These are phyloP conservation scores for Metarhizium anisopliae DNA, from an alignment of 2,329 filamentous ascomycete species.

Conservation along the genomic window DNA sequence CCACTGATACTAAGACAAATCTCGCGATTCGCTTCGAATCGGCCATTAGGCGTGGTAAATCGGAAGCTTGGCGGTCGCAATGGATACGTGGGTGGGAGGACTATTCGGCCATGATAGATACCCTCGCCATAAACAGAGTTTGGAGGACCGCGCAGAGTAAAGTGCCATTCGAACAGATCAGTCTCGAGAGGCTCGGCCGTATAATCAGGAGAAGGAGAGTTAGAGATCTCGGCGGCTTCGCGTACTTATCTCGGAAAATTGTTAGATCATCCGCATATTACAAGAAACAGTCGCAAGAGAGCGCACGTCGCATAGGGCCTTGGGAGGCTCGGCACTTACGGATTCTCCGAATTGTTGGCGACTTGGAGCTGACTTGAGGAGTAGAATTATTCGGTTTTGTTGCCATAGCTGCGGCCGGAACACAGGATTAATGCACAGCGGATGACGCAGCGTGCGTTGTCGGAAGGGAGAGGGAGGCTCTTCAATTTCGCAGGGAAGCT, in stretches of 20 bases:
- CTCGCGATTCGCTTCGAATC: constrained; percentile 94
- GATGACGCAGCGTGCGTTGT: background rate
- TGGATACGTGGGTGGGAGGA: constrained; percentile 82
- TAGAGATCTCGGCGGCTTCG: constrained; percentile 81
- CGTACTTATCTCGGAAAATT: constrained; percentile 47
- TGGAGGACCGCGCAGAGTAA: constrained; percentile 87
- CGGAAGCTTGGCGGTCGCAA: constrained; percentile 91
- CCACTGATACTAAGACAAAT: constrained; percentile 92
- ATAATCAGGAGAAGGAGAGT: constrained; percentile 74
- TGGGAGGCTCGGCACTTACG: constrained; percentile 38
- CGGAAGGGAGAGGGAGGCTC: background rate
- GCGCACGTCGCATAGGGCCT: background rate
- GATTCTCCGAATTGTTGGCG: constrained; percentile 77
- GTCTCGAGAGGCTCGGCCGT: constrained; percentile 75
- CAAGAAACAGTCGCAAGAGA: background rate
- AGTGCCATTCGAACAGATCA: constrained; percentile 98
- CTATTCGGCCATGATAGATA: constrained; percentile 92
- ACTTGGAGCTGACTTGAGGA: constrained; percentile 59
- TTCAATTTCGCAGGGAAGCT: background rate
- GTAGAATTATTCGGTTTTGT: constrained; percentile 12
- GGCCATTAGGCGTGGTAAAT: constrained; percentile 82
- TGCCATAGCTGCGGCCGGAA: background rate
- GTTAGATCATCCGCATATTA: constrained; percentile 1
- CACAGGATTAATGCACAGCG: background rate
- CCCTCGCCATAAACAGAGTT: constrained; percentile 69